These are phyloP conservation scores for Paraphoma chrysanthemicola DNA, from an alignment of 2,329 filamentous ascomycete species.

Conservation along the genomic window DNA sequence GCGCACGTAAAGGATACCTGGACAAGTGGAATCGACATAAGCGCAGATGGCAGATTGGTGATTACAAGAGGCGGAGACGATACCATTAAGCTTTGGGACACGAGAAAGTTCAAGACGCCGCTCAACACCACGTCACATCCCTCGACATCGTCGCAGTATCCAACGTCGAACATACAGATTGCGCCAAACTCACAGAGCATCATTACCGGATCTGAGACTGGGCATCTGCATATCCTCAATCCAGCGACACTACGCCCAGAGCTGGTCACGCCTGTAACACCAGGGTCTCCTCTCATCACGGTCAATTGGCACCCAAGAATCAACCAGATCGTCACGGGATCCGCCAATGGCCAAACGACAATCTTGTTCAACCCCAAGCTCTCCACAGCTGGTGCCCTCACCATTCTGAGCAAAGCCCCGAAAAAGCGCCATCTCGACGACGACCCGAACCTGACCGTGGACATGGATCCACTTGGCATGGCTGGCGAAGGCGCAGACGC, in stretches of 20 bases:
- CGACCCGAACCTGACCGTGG: constrained; percentile 76
- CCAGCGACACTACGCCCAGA: constrained; percentile 87
- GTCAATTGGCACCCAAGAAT: constrained; percentile 93
- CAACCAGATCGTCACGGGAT: constrained; percentile 95
- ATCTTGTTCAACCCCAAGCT: constrained; percentile 88
- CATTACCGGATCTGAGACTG: constrained; percentile 85
- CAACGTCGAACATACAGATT: constrained; percentile 87
- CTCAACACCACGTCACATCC: constrained; percentile 79
- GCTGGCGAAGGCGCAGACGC: constrained; percentile 79
- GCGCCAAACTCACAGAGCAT: constrained; percentile 83
- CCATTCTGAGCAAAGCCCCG: constrained; percentile 90
- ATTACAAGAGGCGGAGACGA: constrained; percentile 91
- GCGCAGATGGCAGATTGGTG: constrained; percentile 86
- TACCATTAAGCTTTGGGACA: constrained; percentile 96
- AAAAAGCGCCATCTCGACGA: constrained; percentile 97
- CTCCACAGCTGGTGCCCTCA: constrained; percentile 81
- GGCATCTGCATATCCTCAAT: constrained; percentile 90
- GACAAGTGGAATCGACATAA: constrained; percentile 92
- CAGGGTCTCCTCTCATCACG: constrained; percentile 79
- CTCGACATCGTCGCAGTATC: constrained; percentile 83
- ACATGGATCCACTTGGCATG: constrained; percentile 79
- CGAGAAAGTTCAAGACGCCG: constrained; percentile 90
- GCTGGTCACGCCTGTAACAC: constrained; percentile 86
- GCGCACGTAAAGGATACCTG: constrained; percentile 85
- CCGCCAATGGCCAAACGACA: constrained; percentile 87